phyloP scores from a whole-genome alignment of 2,329 filamentous ascomycete genomes.

The Blastomyces silverae region DNA sequence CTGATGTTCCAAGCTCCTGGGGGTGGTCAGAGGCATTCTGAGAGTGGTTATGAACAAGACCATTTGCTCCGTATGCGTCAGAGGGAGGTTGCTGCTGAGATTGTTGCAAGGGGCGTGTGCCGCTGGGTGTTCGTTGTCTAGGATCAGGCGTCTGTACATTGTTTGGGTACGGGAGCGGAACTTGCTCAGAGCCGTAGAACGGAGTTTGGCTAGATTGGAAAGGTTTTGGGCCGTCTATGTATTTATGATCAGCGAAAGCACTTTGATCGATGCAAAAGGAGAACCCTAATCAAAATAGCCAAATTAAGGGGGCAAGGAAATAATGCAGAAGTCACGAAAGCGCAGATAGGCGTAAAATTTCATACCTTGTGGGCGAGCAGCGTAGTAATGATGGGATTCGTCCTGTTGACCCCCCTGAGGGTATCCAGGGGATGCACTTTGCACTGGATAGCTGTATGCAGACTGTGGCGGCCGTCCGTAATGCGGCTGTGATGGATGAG shows the following conservation, averaged over 20 bases:
- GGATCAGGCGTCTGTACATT: slow-evolving; percentile 39
- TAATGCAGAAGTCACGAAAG: slow-evolving; percentile 1
- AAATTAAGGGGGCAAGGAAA: slow-evolving; percentile 42
- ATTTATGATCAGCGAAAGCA: slow-evolving; percentile 41
- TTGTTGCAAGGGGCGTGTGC: slow-evolving; percentile 34
- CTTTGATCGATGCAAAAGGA: background rate
- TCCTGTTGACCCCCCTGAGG: slow-evolving; percentile 40
- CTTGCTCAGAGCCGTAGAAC: slow-evolving; percentile 58
- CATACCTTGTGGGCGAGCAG: slow-evolving; percentile 44
- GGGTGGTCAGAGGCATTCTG: slow-evolving; percentile 64
- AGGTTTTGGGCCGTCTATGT: slow-evolving; percentile 27
- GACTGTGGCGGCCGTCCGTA: slow-evolving; percentile 34
- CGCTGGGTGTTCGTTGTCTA: slow-evolving; percentile 33
- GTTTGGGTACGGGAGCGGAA: slow-evolving; percentile 36
- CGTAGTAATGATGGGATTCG: slow-evolving; percentile 64
- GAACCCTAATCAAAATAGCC: slow-evolving; percentile 24
- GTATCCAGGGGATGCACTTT: slow-evolving; percentile 30
- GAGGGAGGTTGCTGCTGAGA: slow-evolving; percentile 49
- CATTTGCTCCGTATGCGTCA: slow-evolving; percentile 38
- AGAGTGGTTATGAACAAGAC: slow-evolving; percentile 47
- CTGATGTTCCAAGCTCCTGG: slow-evolving; percentile 70
- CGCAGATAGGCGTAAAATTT: slow-evolving; percentile 5
- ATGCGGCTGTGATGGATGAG: slow-evolving; percentile 69
- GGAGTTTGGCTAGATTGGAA: slow-evolving; percentile 50
- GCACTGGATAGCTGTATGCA: slow-evolving; percentile 34